Conservation (phyloP, 2,329 filamentous ascomycete species). For the Neonectria neomacrospora region DNA sequence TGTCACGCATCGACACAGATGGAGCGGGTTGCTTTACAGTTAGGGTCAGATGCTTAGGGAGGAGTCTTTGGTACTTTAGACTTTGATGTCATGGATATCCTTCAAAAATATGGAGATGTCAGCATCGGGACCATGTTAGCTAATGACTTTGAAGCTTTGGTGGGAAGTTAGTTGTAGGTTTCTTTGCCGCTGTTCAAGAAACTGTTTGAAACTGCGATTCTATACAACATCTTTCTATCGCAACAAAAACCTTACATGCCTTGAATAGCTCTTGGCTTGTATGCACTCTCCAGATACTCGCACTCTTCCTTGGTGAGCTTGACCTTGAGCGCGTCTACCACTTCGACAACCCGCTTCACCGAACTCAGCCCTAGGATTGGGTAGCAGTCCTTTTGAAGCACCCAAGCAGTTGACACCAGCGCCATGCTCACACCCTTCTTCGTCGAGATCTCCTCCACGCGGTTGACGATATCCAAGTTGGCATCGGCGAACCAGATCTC, state of each 20-base stretch:
- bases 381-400: conserved; percentile 62
- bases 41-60: background rate
- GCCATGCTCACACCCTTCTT: conserved; percentile 70
- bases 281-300: conserved; percentile 70
- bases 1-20: background rate
- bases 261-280: conserved; percentile 62
- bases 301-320: conserved; percentile 68
- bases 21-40: background rate
- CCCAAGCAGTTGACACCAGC: conserved; percentile 74
- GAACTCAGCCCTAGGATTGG: conserved; percentile 73
- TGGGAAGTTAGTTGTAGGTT: background rate
- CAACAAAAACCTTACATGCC: no score
- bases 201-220: no score
- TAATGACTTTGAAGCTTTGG: background rate
- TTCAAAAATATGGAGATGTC: background rate
- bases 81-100: background rate
- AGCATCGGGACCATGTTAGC: no score
- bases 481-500: conserved; percentile 44
- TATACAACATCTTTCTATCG: no score
- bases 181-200: no score
- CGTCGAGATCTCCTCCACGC: conserved; percentile 64
- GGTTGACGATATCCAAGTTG: conserved; percentile 46
- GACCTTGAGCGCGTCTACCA: conserved; percentile 58
- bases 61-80: background rate
- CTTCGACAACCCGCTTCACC: conserved; percentile 70